Base-by-base conservation (phyloP, 208 protist species). In the Trypanosomatidae sp. region DNA sequence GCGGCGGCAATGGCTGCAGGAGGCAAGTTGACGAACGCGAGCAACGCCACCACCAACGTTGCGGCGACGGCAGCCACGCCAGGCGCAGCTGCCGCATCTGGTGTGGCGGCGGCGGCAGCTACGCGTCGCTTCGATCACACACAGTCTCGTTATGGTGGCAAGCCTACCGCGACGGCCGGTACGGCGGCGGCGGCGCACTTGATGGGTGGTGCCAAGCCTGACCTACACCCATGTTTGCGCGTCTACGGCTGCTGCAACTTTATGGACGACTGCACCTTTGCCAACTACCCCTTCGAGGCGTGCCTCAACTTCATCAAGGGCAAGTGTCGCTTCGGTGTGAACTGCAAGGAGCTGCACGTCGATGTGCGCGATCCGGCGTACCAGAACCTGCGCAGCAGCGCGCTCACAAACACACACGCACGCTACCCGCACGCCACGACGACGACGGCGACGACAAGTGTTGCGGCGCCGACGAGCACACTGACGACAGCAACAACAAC, bases 181-280 rank as follows among this genome's bases (percentile, higher is more conserved):
- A 43, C 19, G 46, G 56, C 38, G 46, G 44, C 53, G 20, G 43
- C 32, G 30, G 37, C 21, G 11, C 23, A 22, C 25, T n/a, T n/a
- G n/a, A n/a, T n/a, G n/a, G 39, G 53, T 23, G 41, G 16, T 6
- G 33, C 37, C 24, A 67, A 66, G 27, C 56, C 42, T n/a, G 51
- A 37, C 3, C 63, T 78, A 10, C 83, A 92, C 53, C 83, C 83
- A 7, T 92, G 83, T 48, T 57, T 88, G 45, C 83, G 83, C 35
- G 72, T 92, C n/a, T 92, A 87, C 57, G 78, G 83, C 15, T 67
- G 56, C 47, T 92, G 83, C 66, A 92, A 92, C 64, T 92, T 88
- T 53, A 76, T 79, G 45, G 66, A 79, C 28, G 78, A 88, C 53
- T 92, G 83, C 62, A 73, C 72, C 32, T 92, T 88, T 38, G 83